Base-by-base conservation (phyloP, 2,329 filamentous ascomycete species). In the Ceratocystis eucalypticola region DNA sequence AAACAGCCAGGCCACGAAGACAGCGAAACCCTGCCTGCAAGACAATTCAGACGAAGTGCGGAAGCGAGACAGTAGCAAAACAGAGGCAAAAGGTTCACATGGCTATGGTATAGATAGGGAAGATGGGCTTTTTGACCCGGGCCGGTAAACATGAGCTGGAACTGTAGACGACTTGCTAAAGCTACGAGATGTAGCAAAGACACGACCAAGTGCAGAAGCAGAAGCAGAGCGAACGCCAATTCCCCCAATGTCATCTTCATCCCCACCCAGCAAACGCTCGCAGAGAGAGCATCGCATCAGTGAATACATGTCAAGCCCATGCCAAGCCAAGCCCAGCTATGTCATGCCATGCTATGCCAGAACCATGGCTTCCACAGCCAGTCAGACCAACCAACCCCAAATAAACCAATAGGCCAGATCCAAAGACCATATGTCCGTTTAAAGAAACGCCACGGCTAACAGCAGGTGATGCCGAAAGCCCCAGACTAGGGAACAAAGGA, bases 21-120 rank as follows among this genome's bases (percentile, higher is more conserved):
- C 20, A 8, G 25, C 25, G 22, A 53, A 53, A 53, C 20, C 22
- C 22, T 15, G 22, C 10, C 15, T 28, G 48, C 20, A 25, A 57
- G 50, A 45, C 33, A 65, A 57, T 22, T 50, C 44, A 57, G 17
- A 45, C 33, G 41, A 57, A 65, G 37, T 12, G 48, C 48, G 28
- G 59, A 17, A 41, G 37, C 12, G 37, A 41, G 37, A 41, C 37
- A 3, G 37, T 41, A 41, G 37, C 10, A 41, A 41, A 62, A 57
- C 45, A 66, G 46, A 61, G 55, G 44, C 41, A 45, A 28, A 64
- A 45, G 61, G 65, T 66, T 66, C 65, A 66, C 28, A 64, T 67
- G 65, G 65, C 57, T 67, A 65, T 67, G 66, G 66, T 67, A 67
- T 67, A 67, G 53, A 64, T 62, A 61, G 66, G 66, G 63, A 65